Conservation (phyloP, 345 rosid species). For the Sonneratia alba region DNA sequence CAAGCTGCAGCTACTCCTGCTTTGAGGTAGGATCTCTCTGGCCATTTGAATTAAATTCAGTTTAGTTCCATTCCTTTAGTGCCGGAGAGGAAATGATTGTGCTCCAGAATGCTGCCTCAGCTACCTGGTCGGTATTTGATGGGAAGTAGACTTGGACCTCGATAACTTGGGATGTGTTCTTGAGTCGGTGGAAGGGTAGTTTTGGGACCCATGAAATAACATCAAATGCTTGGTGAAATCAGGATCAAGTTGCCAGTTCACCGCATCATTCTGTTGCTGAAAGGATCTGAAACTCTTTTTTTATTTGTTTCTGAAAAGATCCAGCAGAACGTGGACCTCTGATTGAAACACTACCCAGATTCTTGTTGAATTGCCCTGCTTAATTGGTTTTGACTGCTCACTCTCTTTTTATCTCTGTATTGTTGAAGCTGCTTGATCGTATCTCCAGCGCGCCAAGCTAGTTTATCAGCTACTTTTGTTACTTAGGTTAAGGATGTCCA, state of each 20-base stretch:
- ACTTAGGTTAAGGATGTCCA: conserved; percentile 51
- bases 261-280: neutral
- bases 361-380: neutral
- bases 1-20: conserved; percentile 54
- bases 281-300: neutral
- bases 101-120: neutral
- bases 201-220: neutral
- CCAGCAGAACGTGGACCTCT: neutral
- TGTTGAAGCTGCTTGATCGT: neutral
- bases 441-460: neutral
- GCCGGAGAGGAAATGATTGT: neutral
- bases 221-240: neutral
- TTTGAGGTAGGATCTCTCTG: conserved; percentile 42
- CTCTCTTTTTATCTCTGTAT: neutral
- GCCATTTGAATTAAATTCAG: neutral
- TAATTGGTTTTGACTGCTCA: neutral
- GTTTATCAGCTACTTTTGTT: conserved; percentile 4
- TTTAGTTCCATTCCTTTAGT: neutral
- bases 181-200: neutral
- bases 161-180: neutral
- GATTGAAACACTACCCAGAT: neutral
- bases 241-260: neutral
- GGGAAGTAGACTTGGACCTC: neutral
- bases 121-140: neutral
- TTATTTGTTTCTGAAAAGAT: neutral